A percentile compares a stretch with the other conserved stretches of the same genome.
Conservation (phyloP, 345 rosid genomes). For the Eucalyptus pumila region DNA sequence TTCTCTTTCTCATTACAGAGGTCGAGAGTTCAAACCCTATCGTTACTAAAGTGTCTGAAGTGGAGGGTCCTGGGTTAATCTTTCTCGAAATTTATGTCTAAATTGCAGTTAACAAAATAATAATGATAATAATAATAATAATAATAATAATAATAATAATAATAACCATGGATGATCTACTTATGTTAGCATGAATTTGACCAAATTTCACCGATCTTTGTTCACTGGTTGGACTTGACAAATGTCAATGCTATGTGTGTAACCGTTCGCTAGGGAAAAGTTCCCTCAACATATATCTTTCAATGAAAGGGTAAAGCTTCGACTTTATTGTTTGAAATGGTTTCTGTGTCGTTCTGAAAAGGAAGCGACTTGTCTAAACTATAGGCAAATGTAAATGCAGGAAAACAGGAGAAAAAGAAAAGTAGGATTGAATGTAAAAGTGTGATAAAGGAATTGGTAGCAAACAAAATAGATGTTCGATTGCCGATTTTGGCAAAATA, state of each 20-base stretch:
- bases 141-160: too few species aligned
- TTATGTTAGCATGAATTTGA: not conserved
- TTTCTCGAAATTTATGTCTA: too few species aligned
- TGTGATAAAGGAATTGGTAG: too few species aligned
- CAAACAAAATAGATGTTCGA: too few species aligned
- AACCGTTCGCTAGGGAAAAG: not conserved
- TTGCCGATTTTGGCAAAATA: not conserved
- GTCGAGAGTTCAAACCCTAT: rapidly evolving
- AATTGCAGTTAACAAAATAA: too few species aligned
- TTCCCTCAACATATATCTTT: not conserved
- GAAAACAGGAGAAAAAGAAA: not conserved
- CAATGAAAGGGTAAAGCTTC: not conserved
- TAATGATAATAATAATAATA: not conserved
- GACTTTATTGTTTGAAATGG: too few species aligned
- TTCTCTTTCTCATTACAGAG: too few species aligned
- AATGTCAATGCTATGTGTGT: not conserved
- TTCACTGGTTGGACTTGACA: not conserved
- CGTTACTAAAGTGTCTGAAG: too few species aligned
- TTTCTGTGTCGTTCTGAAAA: too few species aligned
- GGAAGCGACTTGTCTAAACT: too few species aligned
- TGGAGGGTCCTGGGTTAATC: rapidly evolving
- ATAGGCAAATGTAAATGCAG: not conserved
- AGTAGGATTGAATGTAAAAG: not conserved
- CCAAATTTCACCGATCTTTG: not conserved
- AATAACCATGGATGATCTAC: not conserved